Evolutionary conservation across 768 basidiomycete genomes (phyloP).

Genomic region (Suillus cothurnatus): DNA sequence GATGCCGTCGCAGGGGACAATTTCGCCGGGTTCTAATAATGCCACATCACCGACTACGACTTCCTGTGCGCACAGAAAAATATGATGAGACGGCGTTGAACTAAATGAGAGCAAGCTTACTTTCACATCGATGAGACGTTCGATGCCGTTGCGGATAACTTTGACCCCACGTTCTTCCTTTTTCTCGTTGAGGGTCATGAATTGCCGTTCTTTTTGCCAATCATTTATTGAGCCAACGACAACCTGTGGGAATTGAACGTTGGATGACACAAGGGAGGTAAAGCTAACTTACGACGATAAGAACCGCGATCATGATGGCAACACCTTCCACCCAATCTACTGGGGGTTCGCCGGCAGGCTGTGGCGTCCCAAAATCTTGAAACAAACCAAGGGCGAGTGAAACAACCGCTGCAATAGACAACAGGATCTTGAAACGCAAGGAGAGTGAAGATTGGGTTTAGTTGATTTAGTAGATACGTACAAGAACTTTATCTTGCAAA

Average conservation of each 20-base stretch:
- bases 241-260: constrained; percentile 46
- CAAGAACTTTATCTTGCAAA: constrained; percentile 88
- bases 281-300: constrained; percentile 63
- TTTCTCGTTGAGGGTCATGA: constrained; percentile 87
- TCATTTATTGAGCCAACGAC: constrained; percentile 95
- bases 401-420: constrained; percentile 90
- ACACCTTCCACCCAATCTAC: constrained; percentile 99
- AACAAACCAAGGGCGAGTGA: constrained; percentile 94
- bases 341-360: constrained; percentile 60
- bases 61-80: constrained; percentile 50
- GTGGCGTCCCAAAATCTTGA: constrained; percentile 83
- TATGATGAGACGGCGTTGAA: not conserved
- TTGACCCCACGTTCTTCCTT: constrained; percentile 94
- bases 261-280: not conserved
- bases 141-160: constrained; percentile 71
- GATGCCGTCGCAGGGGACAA: constrained; percentile 94
- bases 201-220: constrained; percentile 98
- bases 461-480: constrained; percentile 38
- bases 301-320: constrained; percentile 74
- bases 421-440: constrained; percentile 59
- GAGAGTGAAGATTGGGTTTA: constrained; percentile 8
- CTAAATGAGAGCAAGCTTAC: constrained; percentile 36
- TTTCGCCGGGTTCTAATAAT: constrained; percentile 91
- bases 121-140: constrained; percentile 80
- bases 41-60: constrained; percentile 95